Conservation (phyloP, 352 stramenopile genomes). For the Phytophthora vignae region DNA sequence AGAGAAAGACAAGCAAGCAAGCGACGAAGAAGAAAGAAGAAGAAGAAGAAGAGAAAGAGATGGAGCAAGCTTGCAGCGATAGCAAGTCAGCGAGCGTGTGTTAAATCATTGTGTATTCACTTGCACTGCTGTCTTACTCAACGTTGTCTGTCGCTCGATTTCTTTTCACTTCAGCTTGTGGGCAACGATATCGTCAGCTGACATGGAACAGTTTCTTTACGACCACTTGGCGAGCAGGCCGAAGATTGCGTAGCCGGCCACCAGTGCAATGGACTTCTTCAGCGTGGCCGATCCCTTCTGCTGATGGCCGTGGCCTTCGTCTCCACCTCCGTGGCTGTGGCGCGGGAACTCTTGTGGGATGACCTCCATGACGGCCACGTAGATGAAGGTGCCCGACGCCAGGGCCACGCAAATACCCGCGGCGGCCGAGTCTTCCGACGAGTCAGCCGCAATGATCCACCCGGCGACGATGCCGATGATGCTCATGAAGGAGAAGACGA, state of each 20-base stretch:
- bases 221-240: conserved; percentile 83
- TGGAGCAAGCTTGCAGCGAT: conserved; percentile 15
- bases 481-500: conserved; percentile 70
- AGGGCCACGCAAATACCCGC: conserved; percentile 69
- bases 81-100: conserved; percentile 28
- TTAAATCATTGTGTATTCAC: conserved; percentile 37
- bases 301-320: conserved; percentile 11
- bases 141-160: neutral
- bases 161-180: neutral
- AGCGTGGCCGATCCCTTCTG: conserved; percentile 28
- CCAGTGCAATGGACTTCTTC: conserved; percentile 65
- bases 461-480: conserved; percentile 68
- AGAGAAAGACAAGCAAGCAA: conserved; percentile 29
- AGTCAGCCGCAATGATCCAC: conserved; percentile 64
- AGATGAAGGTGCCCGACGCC: conserved; percentile 85
- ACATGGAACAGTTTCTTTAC: conserved; percentile 27
- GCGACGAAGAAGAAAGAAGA: conserved; percentile 29
- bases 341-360: conserved; percentile 84
- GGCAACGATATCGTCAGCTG: neutral
- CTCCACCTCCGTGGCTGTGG: conserved; percentile 37
- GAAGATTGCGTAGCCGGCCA: conserved; percentile 79
- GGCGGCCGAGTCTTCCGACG: conserved; percentile 68
- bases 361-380: conserved; percentile 88
- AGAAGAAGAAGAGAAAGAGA: conserved; percentile 3
- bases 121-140: conserved; percentile 21